These are phyloP conservation scores for Lavandula angustifolia DNA, from an alignment of 257 asterid genomes.

Conservation along the genomic window DNA sequence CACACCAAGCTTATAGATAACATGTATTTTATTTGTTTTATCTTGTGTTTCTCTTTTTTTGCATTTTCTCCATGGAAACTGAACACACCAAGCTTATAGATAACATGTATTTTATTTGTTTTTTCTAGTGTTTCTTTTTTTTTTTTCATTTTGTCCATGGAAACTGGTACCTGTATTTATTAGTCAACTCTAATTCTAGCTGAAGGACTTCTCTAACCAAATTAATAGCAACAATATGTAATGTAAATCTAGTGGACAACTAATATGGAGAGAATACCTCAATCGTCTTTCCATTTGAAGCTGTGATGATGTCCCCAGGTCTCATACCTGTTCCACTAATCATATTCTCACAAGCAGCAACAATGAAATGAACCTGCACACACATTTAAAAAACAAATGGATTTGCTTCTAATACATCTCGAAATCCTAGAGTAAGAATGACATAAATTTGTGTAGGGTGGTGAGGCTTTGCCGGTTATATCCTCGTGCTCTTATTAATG, in stretches of 20 bases:
- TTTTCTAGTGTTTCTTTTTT: not conserved
- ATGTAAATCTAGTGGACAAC: not conserved
- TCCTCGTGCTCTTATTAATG: conserved; percentile 2
- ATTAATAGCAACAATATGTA: too few species aligned
- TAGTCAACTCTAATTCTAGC: not conserved
- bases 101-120: not conserved
- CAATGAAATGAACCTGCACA: conserved; percentile 85
- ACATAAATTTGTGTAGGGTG: not conserved
- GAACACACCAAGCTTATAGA: conserved; percentile 2
- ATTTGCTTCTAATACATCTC: conserved; percentile 16
- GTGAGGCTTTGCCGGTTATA: not conserved
- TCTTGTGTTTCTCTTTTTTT: not conserved
- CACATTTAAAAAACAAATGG: conserved; percentile 16
- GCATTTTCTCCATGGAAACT: too few species aligned
- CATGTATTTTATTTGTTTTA: not conserved
- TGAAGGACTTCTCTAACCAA: not conserved
- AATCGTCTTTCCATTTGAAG: conserved; percentile 90
- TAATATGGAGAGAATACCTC: conserved; percentile 49
- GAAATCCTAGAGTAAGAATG: conserved; percentile 3
- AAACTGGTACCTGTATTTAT: not conserved
- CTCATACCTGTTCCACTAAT: conserved; percentile 97
- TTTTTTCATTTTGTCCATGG: too few species aligned
- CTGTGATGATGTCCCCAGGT: conserved; percentile 87
- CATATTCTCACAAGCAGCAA: conserved; percentile 99
- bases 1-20: conserved; percentile 4